These are phyloP conservation scores for Acer campestre DNA, from an alignment of 345 rosid species.

Conservation along the genomic window DNA sequence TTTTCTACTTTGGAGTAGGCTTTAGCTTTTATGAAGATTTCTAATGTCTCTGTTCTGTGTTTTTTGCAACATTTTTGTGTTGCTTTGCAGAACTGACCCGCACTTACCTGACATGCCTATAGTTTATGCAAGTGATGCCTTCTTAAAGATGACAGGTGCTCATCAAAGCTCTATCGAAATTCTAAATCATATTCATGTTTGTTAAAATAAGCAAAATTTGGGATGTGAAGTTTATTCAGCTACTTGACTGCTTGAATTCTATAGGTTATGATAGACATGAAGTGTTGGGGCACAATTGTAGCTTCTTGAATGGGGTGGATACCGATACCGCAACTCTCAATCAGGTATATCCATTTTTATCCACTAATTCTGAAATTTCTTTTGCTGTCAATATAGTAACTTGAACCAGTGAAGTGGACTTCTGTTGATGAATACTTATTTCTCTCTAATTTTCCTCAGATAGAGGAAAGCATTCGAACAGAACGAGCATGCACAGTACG, in stretches of 20 bases:
- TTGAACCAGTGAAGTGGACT: constrained; percentile 3
- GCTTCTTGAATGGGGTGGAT: constrained; percentile 70
- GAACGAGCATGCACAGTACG: constrained; percentile 90
- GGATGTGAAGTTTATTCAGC: constrained; percentile 9
- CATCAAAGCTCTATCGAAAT: constrained; percentile 7
- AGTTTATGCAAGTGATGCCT: constrained; percentile 89
- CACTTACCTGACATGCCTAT: constrained; percentile 78
- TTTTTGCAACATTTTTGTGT: constrained; percentile 14
- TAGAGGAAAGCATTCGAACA: constrained; percentile 60
- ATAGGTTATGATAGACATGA: constrained; percentile 82
- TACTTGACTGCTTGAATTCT: constrained; percentile 18
- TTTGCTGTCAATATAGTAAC: constrained; percentile 2
- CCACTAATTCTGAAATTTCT: neutral
- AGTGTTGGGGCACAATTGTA: constrained; percentile 77
- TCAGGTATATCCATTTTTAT: constrained; percentile 46
- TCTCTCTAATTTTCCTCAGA: constrained; percentile 42
- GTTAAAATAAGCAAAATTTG: neutral
- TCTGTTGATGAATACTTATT: constrained; percentile 10
- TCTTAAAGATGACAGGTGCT: constrained; percentile 85
- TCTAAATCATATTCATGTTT: neutral
- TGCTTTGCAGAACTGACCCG: constrained; percentile 70
- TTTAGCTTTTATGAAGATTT: constrained; percentile 21
- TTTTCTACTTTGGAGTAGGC: constrained; percentile 20
- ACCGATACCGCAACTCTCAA: constrained; percentile 57
- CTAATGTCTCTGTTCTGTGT: constrained; percentile 27